Conservation (phyloP, 2,329 filamentous ascomycete species). For the Penicillium capsulatum region DNA sequence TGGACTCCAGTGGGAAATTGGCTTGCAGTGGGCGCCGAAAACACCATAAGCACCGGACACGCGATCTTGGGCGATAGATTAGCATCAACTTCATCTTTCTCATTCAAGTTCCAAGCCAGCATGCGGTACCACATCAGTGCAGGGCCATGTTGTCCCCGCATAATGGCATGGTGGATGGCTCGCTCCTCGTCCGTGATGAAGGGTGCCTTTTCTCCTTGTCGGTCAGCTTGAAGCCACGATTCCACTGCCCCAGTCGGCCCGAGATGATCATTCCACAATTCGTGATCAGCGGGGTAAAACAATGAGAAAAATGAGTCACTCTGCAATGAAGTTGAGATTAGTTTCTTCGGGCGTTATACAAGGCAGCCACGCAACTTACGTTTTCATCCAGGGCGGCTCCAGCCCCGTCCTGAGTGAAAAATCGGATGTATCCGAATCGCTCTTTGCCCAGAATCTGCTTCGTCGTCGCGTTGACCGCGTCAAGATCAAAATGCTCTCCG, state of each 20-base stretch:
- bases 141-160: constrained; percentile 16
- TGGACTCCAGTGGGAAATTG: constrained; percentile 11
- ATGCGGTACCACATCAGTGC: constrained; percentile 26
- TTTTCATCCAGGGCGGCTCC: constrained; percentile 20
- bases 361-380: constrained; percentile 20
- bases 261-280: constrained; percentile 19
- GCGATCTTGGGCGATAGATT: constrained; percentile 13
- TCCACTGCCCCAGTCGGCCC: constrained; percentile 20
- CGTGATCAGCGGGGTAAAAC: constrained; percentile 20
- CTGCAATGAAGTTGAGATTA: too few species aligned
- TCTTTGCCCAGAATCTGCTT: constrained; percentile 20
- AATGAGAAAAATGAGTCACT: constrained; percentile 24
- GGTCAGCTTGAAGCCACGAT: constrained; percentile 20
- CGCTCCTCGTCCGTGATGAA: constrained; percentile 23
- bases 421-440: constrained; percentile 23
- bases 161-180: constrained; percentile 17
- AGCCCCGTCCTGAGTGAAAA: constrained; percentile 15
- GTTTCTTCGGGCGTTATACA: too few species aligned
- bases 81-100: constrained; percentile 17
- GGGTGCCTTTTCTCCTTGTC: constrained; percentile 10
- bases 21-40: constrained; percentile 9
- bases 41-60: constrained; percentile 19
- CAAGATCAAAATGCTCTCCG: constrained; percentile 19
- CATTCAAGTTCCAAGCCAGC: constrained; percentile 20
- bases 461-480: constrained; percentile 17